Percentiles rank a stretch among this genome's conserved stretches.
These are phyloP conservation scores for Oidiodendron maius DNA, from an alignment of 495 filamentous ascomycete species.

Conservation along the genomic window DNA sequence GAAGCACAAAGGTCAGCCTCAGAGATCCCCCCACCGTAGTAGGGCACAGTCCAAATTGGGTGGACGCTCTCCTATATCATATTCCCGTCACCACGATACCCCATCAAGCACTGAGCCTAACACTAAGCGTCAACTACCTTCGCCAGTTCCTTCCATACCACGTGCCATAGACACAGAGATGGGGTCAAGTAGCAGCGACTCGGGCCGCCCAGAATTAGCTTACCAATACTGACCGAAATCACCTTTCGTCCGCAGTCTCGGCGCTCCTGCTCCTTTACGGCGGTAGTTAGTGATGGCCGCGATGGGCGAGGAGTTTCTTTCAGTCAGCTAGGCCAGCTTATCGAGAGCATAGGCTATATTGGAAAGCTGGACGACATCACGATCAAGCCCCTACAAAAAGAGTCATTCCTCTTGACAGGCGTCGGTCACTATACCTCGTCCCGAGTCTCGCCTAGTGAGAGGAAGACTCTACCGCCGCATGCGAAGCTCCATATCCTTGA, in stretches of 20 bases:
- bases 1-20: slow-evolving; percentile 11
- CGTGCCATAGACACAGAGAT: slow-evolving; percentile 6
- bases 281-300: slow-evolving; percentile 47
- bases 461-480: slow-evolving; percentile 6
- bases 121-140: slow-evolving; percentile 6
- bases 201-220: slow-evolving; percentile 2
- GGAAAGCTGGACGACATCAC: slow-evolving; percentile 14
- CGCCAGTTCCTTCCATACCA: slow-evolving; percentile 7
- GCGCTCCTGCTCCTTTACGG: slow-evolving; percentile 34
- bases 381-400: slow-evolving; percentile 10
- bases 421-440: slow-evolving; percentile 10
- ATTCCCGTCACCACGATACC: slow-evolving; percentile 7
- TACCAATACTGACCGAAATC: neutral
- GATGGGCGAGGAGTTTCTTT: slow-evolving; percentile 35
- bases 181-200: neutral
- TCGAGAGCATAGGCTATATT: slow-evolving; percentile 7
- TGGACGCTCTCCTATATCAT: slow-evolving; percentile 9
- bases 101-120: slow-evolving; percentile 6
- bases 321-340: slow-evolving; percentile 7
- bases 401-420: slow-evolving; percentile 13
- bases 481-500: slow-evolving; percentile 5
- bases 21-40: slow-evolving; percentile 8
- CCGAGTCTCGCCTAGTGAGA: slow-evolving; percentile 9
- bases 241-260: slow-evolving; percentile 9
- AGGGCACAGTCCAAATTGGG: slow-evolving; percentile 3